Evolutionary conservation across 2,329 filamentous ascomycete genomes (phyloP), one percentile per base, ranked within the genome.

Genomic region (Xylariaceae sp.): DNA sequence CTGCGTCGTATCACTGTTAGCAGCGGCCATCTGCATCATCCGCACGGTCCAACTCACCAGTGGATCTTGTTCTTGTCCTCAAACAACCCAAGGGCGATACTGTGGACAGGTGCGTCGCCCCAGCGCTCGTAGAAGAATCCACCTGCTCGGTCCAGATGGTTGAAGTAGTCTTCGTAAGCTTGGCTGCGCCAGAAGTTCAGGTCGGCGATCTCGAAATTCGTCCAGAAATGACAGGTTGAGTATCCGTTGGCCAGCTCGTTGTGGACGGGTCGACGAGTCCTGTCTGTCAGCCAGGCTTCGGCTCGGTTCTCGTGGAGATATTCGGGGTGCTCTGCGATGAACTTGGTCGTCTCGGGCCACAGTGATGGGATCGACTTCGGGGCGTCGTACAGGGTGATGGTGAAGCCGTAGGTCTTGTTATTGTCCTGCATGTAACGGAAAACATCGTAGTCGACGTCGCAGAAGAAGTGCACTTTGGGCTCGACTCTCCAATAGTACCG

Each of bases 401-500:
- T 97, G 69, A 97, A 98, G 49, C 92, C 92, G 64, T 98, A 98
- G 3, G 90, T 97, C 68, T 97, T 95, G 72, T 98, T 96, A 70
- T 94, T 79, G 65, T 98, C 92, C 55, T 87, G 78, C 92, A 98
- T 96, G 69, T 88, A 98, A 48, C 85, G 83, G 74, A 98, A 98
- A 36, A 98, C 85, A 59, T 98, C 92, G 66, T 98, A 98, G 67
- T 98, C 92, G 46, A 98, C 74, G 55, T 97, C 87, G 72, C 92
- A 98, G 76, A 96, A 98, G 74, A 97, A 98, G 66, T 96, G 88
- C 30, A 98, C 92, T 51, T 97, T 95, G 36, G 92, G 92, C 63
- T 98, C 92, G 33, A 98, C 92, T 42, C 92, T 86, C 92, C 92
- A 98, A 73, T 98, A 98, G 72, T 87, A 98, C 52, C 88, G 85